A percentile compares a stretch with the other conserved stretches of the same genome.
Conservation (phyloP, 192 early-diverging fungal genomes). For the Linnemannia exigua region DNA sequence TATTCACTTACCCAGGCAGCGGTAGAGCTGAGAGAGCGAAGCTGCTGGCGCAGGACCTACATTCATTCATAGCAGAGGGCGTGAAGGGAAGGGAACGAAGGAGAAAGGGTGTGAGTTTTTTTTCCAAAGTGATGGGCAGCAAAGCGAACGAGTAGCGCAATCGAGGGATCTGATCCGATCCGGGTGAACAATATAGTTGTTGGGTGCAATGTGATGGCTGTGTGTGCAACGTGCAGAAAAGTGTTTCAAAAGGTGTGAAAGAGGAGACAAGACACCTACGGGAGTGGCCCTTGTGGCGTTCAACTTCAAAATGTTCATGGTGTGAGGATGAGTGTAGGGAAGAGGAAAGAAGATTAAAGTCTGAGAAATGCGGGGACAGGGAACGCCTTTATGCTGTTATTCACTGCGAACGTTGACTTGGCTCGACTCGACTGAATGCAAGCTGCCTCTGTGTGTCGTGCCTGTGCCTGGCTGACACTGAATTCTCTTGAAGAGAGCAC, state of each 20-base stretch:
- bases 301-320: slow-evolving; percentile 59
- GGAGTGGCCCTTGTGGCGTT: slow-evolving; percentile 55
- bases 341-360: slow-evolving; percentile 9
- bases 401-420: background rate
- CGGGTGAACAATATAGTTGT: background rate
- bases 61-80: too few relatives aligned
- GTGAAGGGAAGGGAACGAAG: background rate
- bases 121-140: background rate
- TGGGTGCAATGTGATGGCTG: background rate
- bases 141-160: background rate
- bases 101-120: background rate
- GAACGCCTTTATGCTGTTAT: background rate
- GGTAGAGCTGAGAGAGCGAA: slow-evolving; percentile 53
- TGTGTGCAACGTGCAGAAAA: background rate
- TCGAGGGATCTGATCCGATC: background rate
- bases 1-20: slow-evolving; percentile 49
- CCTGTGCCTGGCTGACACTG: background rate
- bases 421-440: background rate
- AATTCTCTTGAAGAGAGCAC: background rate
- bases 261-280: slow-evolving; percentile 17
- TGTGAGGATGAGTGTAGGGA: background rate
- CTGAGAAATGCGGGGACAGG: background rate
- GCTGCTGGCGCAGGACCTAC: slow-evolving; percentile 55
- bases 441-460: background rate
- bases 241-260: background rate